phyloP scores from a whole-genome alignment of 2,329 filamentous ascomycete species.

The Neopestalotiopsis clavispora region DNA sequence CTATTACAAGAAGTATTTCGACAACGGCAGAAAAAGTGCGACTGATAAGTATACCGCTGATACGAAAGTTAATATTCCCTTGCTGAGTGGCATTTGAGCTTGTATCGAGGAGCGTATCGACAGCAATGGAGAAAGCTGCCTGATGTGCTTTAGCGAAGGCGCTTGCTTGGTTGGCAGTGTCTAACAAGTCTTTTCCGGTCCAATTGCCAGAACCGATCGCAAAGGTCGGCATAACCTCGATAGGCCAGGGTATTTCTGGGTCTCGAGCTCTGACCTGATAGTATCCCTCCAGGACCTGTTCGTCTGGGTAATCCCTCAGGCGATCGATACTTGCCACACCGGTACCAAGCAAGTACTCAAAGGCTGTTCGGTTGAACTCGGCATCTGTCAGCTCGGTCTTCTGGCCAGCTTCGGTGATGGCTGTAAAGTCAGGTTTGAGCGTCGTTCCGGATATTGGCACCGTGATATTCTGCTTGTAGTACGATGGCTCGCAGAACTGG shows the following conservation, averaged over 20 bases:
- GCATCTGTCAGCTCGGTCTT: neutral
- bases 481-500: neutral
- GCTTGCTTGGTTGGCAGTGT: rapidly evolving
- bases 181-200: neutral
- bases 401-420: neutral
- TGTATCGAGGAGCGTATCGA: too few relatives aligned
- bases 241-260: neutral
- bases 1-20: neutral
- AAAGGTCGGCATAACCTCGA: neutral
- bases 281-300: neutral
- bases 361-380: neutral
- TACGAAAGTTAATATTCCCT: neutral
- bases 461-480: neutral
- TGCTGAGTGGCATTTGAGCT: neutral
- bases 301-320: neutral
- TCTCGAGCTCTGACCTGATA: neutral
- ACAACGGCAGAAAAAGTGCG: neutral
- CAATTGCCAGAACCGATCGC: neutral
- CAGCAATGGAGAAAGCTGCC: neutral
- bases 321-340: neutral
- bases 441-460: neutral
- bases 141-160: neutral
- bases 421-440: neutral
- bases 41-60: neutral
- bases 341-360: neutral